Evolutionary conservation across 2,329 filamentous ascomycete species (phyloP).

Genomic region (Aplosporella prunicola): DNA sequence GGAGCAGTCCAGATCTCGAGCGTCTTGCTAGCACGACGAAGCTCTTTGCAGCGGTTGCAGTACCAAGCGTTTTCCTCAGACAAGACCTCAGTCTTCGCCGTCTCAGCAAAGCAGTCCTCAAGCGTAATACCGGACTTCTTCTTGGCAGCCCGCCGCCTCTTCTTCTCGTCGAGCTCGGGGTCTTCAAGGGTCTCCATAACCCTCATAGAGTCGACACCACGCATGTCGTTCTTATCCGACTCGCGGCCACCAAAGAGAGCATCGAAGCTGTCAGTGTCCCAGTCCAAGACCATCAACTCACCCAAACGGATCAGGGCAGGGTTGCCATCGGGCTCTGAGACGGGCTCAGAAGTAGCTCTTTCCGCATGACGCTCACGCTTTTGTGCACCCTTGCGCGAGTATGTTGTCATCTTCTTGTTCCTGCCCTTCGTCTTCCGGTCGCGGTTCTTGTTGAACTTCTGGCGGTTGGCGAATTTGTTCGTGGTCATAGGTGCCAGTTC

Average conservation of each 20-base stretch:
- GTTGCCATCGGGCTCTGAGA: constrained; percentile 32
- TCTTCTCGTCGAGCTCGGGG: constrained; percentile 54
- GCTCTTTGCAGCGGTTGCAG: constrained; percentile 90
- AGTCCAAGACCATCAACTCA: constrained; percentile 82
- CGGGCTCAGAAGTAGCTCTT: constrained; percentile 16
- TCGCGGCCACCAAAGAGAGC: constrained; percentile 51
- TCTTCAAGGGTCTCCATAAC: constrained; percentile 45
- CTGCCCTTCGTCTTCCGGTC: constrained; percentile 19
- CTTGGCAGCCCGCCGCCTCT: constrained; percentile 54
- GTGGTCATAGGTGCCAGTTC: constrained; percentile 20
- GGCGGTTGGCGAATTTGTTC: constrained; percentile 20
- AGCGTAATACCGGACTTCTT: constrained; percentile 70
- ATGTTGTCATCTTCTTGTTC: constrained; percentile 19
- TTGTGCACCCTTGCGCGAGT: constrained; percentile 21
- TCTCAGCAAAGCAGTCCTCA: constrained; percentile 88
- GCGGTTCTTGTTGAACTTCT: constrained; percentile 17
- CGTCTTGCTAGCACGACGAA: constrained; percentile 86
- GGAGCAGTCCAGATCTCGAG: constrained; percentile 96
- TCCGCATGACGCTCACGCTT: neutral
- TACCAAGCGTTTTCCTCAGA: constrained; percentile 98
- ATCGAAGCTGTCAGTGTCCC: constrained; percentile 62
- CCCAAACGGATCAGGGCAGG: constrained; percentile 66
- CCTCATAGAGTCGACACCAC: constrained; percentile 53
- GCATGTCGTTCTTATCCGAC: constrained; percentile 39
- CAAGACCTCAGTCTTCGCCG: constrained; percentile 84